Evolutionary conservation across 257 asterid species (phyloP), one percentile per base, ranked within the genome.

Genomic region (Solanum gandarillasii): DNA sequence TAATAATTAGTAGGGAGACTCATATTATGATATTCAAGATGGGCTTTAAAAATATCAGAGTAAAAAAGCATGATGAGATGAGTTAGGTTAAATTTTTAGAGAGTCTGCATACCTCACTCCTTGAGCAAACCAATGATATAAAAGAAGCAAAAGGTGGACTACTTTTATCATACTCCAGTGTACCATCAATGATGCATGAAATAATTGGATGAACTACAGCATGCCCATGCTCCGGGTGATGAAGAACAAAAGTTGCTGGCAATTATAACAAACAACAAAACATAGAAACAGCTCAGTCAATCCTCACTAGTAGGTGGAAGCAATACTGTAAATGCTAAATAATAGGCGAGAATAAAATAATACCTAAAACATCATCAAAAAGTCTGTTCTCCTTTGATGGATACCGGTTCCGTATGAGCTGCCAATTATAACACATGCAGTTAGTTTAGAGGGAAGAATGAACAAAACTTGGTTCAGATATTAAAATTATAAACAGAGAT

Each of bases 181-280:
- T 90, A 68, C 96, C 91, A 91, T 97, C 99, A 31, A 97, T 94
- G 83, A 97, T 93, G 89, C 99, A 95, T 52, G 99, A 97, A 87
- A 97, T 97, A 89, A 97, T 94, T 41, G 99, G 99, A 89, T 93
- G 99, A 90, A 97, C 94, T 87, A 97, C 98, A 87, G 98, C 91
- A 90, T 95, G 98, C 29, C 99, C 99, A 93, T 97, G 98, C 94
- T 97, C 99, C 20, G 99, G 99, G 92, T 95, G 99, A 91, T 97
- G 98, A 91, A 97, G 98, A 88, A 97, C 95, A 81, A 97, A 97
- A 46, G 95, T 95, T 87, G 99, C 99, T 97, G 99, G 89, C 92
- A 92, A 92, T 86, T 73, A 71, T 34, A 86, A 86, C 25, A 71
- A 29, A 48, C 67, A 82, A 48, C 84, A 83, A 68, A 35, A 20